Conservation (phyloP, 805 yeast genomes). For the Saccharomycopsis guyanensis region DNA sequence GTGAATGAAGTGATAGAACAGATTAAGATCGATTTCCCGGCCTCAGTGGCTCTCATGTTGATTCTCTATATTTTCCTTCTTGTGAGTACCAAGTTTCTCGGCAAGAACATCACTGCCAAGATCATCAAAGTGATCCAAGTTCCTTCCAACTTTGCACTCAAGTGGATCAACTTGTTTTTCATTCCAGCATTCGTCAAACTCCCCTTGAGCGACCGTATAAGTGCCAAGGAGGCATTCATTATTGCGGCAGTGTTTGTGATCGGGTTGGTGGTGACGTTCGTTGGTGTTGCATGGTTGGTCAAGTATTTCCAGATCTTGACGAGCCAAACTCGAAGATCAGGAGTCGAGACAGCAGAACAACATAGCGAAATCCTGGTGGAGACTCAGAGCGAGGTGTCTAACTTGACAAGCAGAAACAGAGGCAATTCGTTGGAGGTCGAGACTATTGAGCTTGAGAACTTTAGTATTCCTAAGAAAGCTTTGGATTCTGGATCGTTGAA, state of each 20-base stretch:
- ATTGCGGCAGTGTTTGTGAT: slow-evolving; percentile 67
- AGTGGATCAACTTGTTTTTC: slow-evolving; percentile 76
- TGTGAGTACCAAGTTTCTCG: slow-evolving; percentile 30
- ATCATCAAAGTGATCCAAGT: slow-evolving; percentile 38
- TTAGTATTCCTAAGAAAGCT: background rate
- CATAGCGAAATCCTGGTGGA: too few species aligned
- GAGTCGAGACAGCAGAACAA: slow-evolving; percentile 26
- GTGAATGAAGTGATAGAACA: slow-evolving; percentile 39
- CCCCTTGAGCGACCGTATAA: slow-evolving; percentile 59
- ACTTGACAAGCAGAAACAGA: slow-evolving; percentile 11
- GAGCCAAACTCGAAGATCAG: slow-evolving; percentile 22
- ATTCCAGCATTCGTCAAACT: slow-evolving; percentile 69
- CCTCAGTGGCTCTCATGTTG: slow-evolving; percentile 66
- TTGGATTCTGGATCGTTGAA: background rate
- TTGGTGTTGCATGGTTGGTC: slow-evolving; percentile 42
- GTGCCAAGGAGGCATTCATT: slow-evolving; percentile 60
- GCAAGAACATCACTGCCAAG: slow-evolving; percentile 28
- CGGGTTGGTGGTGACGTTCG: slow-evolving; percentile 51
- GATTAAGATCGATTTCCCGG: slow-evolving; percentile 51
- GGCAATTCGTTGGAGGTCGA: slow-evolving; percentile 1
- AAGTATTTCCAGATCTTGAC: slow-evolving; percentile 32
- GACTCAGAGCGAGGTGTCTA: background rate
- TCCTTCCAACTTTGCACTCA: slow-evolving; percentile 59
- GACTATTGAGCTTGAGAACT: background rate
- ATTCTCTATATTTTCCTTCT: slow-evolving; percentile 43